Percentiles rank a stretch among this genome's conserved stretches.
phyloP scores from a whole-genome alignment of 768 basidiomycete species.

The Collybia nuda region DNA sequence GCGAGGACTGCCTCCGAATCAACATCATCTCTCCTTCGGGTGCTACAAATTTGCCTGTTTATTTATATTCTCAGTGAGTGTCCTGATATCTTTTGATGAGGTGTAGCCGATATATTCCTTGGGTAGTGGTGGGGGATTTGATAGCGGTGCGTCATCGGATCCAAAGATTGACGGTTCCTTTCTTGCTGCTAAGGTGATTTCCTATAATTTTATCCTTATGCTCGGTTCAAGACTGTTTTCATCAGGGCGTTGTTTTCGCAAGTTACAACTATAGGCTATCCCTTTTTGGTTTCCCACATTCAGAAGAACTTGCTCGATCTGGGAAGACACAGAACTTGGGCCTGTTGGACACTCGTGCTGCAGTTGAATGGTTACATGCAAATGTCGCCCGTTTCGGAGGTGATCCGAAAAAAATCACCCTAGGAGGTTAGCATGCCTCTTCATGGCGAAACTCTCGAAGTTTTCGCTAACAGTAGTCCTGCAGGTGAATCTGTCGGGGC shows the following conservation, averaged over 20 bases:
- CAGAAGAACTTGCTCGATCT: conserved; percentile 34
- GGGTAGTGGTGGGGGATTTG: conserved; percentile 32
- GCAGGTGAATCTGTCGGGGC: conserved; percentile 32
- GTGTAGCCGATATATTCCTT: background rate
- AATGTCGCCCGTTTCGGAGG: conserved; percentile 44
- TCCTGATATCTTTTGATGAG: background rate
- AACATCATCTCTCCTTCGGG: conserved; percentile 40
- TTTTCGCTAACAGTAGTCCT: background rate
- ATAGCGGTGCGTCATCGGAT: conserved; percentile 33
- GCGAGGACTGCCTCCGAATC: conserved; percentile 39
- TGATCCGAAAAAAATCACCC: conserved; percentile 43
- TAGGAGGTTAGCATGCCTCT: conserved; percentile 28
- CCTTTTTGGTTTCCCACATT: conserved; percentile 40
- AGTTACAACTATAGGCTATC: conserved; percentile 33
- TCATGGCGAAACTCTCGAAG: background rate
- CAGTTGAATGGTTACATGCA: conserved; percentile 41
- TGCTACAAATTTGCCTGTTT: conserved; percentile 28
- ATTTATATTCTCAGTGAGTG: conserved; percentile 27
- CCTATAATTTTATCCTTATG: background rate
- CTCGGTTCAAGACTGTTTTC: background rate
- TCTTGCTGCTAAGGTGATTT: conserved; percentile 25
- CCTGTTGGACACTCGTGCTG: conserved; percentile 45
- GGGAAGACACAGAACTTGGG: conserved; percentile 45
- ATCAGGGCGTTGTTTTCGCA: conserved; percentile 30
- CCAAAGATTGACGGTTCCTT: conserved; percentile 33